Evolutionary conservation across 768 basidiomycete species (phyloP).

Genomic region (Lactifluus volemus): DNA sequence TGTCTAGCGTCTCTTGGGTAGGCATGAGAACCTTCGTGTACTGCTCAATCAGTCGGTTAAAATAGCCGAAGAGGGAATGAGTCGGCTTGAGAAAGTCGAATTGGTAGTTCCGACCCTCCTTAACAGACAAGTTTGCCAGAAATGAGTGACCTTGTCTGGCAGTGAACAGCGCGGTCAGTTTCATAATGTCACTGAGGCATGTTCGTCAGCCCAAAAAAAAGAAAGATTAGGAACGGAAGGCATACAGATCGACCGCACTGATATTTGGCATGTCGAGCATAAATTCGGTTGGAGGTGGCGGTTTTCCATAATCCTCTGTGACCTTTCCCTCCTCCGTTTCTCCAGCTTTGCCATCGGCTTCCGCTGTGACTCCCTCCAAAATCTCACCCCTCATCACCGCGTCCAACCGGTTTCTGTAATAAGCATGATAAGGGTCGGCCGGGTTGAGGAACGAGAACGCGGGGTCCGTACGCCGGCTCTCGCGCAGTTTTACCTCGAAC

Average conservation of each 20-base stretch:
- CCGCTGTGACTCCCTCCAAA: constrained; percentile 45
- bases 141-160: constrained; percentile 86
- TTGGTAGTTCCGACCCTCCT: constrained; percentile 93
- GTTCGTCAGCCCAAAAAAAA: neutral
- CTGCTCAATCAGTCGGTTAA: constrained; percentile 95
- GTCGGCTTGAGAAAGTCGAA: constrained; percentile 96
- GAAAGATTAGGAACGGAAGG: constrained; percentile 17
- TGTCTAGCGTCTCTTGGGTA: constrained; percentile 60
- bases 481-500: constrained; percentile 96
- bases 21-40: constrained; percentile 89
- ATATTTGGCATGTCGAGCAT: constrained; percentile 81
- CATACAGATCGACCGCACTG: constrained; percentile 84
- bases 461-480: constrained; percentile 91
- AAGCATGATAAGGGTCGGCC: constrained; percentile 95
- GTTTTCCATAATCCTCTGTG: constrained; percentile 50
- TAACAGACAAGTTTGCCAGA: constrained; percentile 71
- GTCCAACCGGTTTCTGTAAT: constrained; percentile 90
- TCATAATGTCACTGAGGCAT: constrained; percentile 75
- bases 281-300: constrained; percentile 78
- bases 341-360: constrained; percentile 5
- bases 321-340: constrained; percentile 5
- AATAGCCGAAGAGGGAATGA: constrained; percentile 93
- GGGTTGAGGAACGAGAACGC: constrained; percentile 99
- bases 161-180: constrained; percentile 91
- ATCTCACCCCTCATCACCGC: constrained; percentile 69